Evolutionary conservation across 2,329 filamentous ascomycete species (phyloP).

Genomic region (Corinectria fuckeliana): DNA sequence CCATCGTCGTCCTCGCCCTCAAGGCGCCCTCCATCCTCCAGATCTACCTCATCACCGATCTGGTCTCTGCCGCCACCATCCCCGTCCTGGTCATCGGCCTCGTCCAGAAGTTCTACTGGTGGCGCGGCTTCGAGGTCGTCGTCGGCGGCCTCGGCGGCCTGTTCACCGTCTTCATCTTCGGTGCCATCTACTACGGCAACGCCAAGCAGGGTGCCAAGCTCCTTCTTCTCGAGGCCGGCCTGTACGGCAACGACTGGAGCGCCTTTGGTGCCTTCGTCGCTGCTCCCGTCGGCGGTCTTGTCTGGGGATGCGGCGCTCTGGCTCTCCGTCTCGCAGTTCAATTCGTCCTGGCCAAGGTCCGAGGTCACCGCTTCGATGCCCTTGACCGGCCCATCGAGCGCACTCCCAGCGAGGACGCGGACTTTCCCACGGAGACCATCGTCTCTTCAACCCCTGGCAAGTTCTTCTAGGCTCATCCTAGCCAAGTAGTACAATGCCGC

Average conservation of each 20-base stretch:
- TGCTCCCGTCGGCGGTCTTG: conserved; percentile 75
- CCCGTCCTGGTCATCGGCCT: conserved; percentile 79
- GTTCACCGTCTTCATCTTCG: conserved; percentile 81
- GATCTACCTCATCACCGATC: conserved; percentile 83
- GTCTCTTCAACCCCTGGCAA: conserved; percentile 53
- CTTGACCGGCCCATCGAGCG: conserved; percentile 61
- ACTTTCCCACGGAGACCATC: conserved; percentile 32
- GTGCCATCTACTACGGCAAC: conserved; percentile 77
- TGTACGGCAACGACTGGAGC: conserved; percentile 81
- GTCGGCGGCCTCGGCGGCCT: conserved; percentile 79
- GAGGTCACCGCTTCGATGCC: conserved; percentile 69
- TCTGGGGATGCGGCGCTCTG: conserved; percentile 73
- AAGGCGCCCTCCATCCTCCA: conserved; percentile 77
- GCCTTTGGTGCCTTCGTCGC: conserved; percentile 84
- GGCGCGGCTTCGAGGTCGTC: conserved; percentile 82
- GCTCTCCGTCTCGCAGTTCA: conserved; percentile 64
- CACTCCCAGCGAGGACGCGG: conserved; percentile 41
- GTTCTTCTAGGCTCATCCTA: conserved; percentile 55
- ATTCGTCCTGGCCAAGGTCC: conserved; percentile 61
- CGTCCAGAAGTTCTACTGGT: conserved; percentile 73
- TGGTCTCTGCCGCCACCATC: conserved; percentile 78
- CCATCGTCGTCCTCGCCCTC: conserved; percentile 75
- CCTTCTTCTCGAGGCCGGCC: conserved; percentile 73
- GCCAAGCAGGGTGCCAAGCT: conserved; percentile 68
- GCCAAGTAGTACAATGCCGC: conserved; percentile 16